Conservation (phyloP, 2,329 filamentous ascomycete species). For the Aspergillus sojae region DNA sequence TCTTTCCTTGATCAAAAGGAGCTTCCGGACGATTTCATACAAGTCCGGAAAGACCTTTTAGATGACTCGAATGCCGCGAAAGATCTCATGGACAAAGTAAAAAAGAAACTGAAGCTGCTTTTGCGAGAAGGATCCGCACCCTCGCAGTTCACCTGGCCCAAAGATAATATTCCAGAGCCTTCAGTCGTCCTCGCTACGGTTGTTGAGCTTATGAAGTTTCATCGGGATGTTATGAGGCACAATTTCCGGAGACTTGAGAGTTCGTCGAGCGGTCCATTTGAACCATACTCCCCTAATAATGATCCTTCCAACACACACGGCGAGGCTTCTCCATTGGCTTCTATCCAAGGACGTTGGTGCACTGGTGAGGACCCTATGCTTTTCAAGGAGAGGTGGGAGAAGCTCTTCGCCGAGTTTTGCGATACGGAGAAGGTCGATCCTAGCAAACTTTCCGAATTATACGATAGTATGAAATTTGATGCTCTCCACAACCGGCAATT, state of each 20-base stretch:
- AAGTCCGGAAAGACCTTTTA: conserved; percentile 87
- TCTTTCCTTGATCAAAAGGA: conserved; percentile 88
- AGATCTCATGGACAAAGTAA: conserved; percentile 99
- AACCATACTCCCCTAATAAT: background rate
- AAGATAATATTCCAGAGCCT: conserved; percentile 87
- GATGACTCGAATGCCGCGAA: conserved; percentile 99
- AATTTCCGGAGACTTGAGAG: conserved; percentile 83
- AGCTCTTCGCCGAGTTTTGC: conserved; percentile 93
- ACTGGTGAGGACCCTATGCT: conserved; percentile 92
- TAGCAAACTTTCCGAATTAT: conserved; percentile 96
- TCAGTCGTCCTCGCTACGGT: conserved; percentile 90
- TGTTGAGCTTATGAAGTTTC: conserved; percentile 96
- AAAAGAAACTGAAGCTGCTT: conserved; percentile 96
- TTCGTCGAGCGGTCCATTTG: conserved; percentile 29
- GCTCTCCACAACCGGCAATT: conserved; percentile 96
- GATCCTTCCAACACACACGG: conserved; percentile 15
- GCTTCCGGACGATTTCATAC: conserved; percentile 81
- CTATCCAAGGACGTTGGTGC: conserved; percentile 91
- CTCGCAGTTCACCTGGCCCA: conserved; percentile 96
- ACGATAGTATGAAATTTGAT: conserved; percentile 99
- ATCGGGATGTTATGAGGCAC: conserved; percentile 89
- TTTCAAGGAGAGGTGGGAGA: conserved; percentile 97
- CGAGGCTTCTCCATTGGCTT: conserved; percentile 59
- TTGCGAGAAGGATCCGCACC: conserved; percentile 91
- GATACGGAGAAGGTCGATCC: conserved; percentile 98